These are phyloP conservation scores for Rhodotorula sp. DNA, from an alignment of 1,284 basidiomycete species.

Conservation along the genomic window DNA sequence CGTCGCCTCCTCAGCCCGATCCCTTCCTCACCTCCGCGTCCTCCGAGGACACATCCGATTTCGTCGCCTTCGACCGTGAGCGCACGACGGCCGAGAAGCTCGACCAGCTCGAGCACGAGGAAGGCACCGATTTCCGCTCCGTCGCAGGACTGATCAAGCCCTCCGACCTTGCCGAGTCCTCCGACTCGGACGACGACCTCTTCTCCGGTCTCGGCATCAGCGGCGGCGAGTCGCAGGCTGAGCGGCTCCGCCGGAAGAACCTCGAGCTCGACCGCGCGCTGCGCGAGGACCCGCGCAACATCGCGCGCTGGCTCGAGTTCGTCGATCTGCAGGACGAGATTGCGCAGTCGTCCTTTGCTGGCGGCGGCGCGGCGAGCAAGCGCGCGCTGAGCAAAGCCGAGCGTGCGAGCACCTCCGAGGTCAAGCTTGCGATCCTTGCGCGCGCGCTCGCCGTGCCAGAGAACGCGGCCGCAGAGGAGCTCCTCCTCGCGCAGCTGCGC, in stretches of 20 bases:
- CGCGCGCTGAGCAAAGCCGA: constrained; percentile 62
- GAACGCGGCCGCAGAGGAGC: constrained; percentile 58
- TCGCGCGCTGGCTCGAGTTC: constrained; percentile 66
- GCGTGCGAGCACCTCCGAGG: constrained; percentile 57
- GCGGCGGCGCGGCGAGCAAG: constrained; percentile 56
- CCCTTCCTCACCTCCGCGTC: neutral
- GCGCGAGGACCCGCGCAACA: constrained; percentile 58
- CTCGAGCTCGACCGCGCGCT: constrained; percentile 63
- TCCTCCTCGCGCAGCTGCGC: constrained; percentile 66
- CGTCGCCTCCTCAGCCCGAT: neutral
- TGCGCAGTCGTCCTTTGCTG: constrained; percentile 22
- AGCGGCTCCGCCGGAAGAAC: constrained; percentile 62
- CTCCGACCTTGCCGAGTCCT: constrained; percentile 24
- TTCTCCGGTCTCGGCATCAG: constrained; percentile 33
- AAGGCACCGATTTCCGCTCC: constrained; percentile 45
- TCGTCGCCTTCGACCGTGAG: constrained; percentile 24
- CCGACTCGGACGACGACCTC: constrained; percentile 35
- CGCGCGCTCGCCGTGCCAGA: constrained; percentile 64
- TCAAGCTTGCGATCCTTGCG: constrained; percentile 65
- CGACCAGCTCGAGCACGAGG: constrained; percentile 43
- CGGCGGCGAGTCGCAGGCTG: constrained; percentile 53
- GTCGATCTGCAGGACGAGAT: constrained; percentile 53
- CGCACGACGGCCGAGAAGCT: constrained; percentile 23
- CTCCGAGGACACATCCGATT: constrained; percentile 9
- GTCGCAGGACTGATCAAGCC: constrained; percentile 40